Conservation (phyloP, 768 basidiomycete species). For the Austroboletus eburneus region DNA sequence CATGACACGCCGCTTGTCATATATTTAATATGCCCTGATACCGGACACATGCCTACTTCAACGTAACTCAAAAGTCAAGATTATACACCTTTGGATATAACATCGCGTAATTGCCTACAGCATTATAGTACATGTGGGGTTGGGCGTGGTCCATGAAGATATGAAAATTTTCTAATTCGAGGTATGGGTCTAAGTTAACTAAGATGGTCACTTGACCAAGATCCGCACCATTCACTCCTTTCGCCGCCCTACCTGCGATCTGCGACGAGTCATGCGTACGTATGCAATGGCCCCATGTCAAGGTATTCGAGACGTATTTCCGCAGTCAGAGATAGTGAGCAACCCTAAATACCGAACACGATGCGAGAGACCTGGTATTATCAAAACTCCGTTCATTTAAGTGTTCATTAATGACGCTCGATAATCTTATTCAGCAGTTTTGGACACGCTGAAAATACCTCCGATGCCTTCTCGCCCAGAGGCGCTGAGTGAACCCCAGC, state of each 20-base stretch:
- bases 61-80: slow-evolving; percentile 15
- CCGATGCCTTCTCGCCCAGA: slow-evolving; percentile 34
- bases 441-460: slow-evolving; percentile 59
- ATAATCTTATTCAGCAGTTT: slow-evolving; percentile 31
- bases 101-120: slow-evolving; percentile 16
- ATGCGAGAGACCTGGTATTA: slow-evolving; percentile 2
- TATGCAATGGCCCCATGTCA: slow-evolving; percentile 12
- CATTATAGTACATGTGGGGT: slow-evolving; percentile 1
- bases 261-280: slow-evolving; percentile 2
- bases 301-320: slow-evolving; percentile 18
- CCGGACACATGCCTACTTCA: slow-evolving; percentile 4
- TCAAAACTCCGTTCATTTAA: slow-evolving; percentile 26
- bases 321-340: slow-evolving; percentile 18
- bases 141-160: slow-evolving; percentile 8
- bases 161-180: slow-evolving; percentile 17
- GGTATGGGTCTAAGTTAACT: slow-evolving; percentile 21
- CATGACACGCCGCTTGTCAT: slow-evolving; percentile 1
- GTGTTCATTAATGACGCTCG: slow-evolving; percentile 21
- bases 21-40: slow-evolving; percentile 1
- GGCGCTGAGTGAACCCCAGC: slow-evolving; percentile 42
- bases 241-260: slow-evolving; percentile 16
- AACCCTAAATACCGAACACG: slow-evolving; percentile 4
- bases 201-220: slow-evolving; percentile 6
- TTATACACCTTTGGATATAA: slow-evolving; percentile 3
- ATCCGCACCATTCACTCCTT: background rate